Conservation (phyloP, 2,329 filamentous ascomycete species). For the Chaetomium olivaceum region DNA sequence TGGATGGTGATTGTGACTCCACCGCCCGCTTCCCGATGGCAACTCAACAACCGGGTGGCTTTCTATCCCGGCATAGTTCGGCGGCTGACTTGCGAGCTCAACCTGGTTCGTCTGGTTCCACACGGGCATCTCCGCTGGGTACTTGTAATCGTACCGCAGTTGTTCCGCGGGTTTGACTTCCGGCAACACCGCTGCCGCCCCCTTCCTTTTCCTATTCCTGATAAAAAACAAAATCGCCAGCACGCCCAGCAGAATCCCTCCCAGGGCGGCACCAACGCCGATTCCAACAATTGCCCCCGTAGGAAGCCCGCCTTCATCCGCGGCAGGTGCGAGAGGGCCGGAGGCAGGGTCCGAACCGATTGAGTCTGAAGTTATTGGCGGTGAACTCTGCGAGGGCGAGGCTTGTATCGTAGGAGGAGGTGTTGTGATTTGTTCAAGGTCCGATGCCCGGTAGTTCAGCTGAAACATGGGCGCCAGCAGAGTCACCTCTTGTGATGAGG, state of each 20-base stretch:
- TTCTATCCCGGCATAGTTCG: no score
- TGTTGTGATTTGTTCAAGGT: slow-evolving; percentile 5
- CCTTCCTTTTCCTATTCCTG: neutral
- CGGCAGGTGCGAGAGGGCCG: neutral
- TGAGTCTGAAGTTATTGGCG: neutral
- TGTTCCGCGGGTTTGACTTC: neutral
- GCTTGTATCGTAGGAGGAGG: neutral
- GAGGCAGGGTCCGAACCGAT: neutral
- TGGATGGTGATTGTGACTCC: no score
- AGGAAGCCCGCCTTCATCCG: neutral
- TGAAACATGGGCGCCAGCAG: slow-evolving; percentile 19
- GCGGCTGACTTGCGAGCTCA: no score
- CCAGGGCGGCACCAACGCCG: slow-evolving; percentile 9
- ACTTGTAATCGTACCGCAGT: neutral
- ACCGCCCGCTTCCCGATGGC: no score
- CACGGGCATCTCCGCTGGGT: neutral
- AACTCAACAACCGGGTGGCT: no score
- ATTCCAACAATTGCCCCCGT: slow-evolving; percentile 3
- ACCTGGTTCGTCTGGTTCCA: no score
- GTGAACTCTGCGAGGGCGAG: neutral
- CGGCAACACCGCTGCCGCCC: neutral
- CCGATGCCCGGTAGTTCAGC: slow-evolving; percentile 6
- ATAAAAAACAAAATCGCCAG: neutral
- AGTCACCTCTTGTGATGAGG: neutral
- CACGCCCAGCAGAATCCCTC: neutral